phyloP scores from a whole-genome alignment of 352 stramenopile species.

The Globisporangium acanthophoron region DNA sequence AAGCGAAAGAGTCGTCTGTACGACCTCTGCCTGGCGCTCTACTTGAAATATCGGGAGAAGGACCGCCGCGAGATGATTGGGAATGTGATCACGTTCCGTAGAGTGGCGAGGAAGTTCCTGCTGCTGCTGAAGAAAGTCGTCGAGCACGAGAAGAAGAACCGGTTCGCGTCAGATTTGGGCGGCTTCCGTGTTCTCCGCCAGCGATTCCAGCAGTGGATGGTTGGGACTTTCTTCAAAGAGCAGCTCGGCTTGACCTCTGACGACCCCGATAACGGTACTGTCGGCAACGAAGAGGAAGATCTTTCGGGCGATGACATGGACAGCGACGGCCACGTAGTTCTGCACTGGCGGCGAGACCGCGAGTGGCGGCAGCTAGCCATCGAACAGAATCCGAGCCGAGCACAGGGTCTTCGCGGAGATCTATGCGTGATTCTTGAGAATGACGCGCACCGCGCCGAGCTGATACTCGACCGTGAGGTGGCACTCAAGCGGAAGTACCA shows the following conservation, averaged over 20 bases:
- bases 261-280: neutral
- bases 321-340: slow-evolving; percentile 10
- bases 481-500: slow-evolving; percentile 28
- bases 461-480: slow-evolving; percentile 31
- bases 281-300: neutral
- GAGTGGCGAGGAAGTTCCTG: slow-evolving; percentile 33
- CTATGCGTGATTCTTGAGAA: slow-evolving; percentile 28
- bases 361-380: slow-evolving; percentile 45
- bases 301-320: slow-evolving; percentile 10
- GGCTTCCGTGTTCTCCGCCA: slow-evolving; percentile 30
- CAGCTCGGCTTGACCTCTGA: neutral
- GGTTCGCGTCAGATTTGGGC: slow-evolving; percentile 46
- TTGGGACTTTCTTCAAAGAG: slow-evolving; percentile 27
- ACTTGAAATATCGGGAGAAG: slow-evolving; percentile 48
- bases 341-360: slow-evolving; percentile 46
- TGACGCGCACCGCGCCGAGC: slow-evolving; percentile 22
- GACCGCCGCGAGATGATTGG: slow-evolving; percentile 45
- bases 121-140: slow-evolving; percentile 18
- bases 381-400: slow-evolving; percentile 26
- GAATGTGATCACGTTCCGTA: slow-evolving; percentile 49
- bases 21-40: slow-evolving; percentile 45
- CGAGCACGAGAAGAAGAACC: slow-evolving; percentile 31
- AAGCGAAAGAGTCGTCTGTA: slow-evolving; percentile 60
- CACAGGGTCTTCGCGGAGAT: slow-evolving; percentile 28
- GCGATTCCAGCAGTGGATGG: slow-evolving; percentile 43